Evolutionary conservation across 2,329 filamentous ascomycete species (phyloP).

Genomic region (Thielaviopsis musarum): DNA sequence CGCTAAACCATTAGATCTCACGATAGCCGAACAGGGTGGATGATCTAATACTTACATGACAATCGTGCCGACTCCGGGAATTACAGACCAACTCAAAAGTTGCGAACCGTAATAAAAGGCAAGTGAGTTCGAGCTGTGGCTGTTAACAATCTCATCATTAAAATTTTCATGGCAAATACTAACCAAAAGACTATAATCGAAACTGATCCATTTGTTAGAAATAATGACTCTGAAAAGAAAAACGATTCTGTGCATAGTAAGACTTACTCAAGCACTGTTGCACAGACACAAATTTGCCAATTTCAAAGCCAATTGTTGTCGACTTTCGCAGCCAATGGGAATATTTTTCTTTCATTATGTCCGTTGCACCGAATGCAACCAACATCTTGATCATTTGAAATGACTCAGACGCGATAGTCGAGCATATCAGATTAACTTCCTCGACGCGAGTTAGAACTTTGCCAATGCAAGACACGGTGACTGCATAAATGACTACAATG

Average conservation of each 20-base stretch:
- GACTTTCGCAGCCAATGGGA: constrained; percentile 21
- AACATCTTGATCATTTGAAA: constrained; percentile 27
- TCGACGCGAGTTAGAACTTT: constrained; percentile 20
- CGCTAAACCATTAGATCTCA: constrained; percentile 10
- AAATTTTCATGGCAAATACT: not conserved
- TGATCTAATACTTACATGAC: constrained; percentile 14
- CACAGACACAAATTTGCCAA: constrained; percentile 15
- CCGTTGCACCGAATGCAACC: constrained; percentile 25
- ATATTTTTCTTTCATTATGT: constrained; percentile 21
- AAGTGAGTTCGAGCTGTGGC: constrained; percentile 13
- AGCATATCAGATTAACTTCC: constrained; percentile 21
- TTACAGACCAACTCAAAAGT: constrained; percentile 13
- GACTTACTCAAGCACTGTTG: constrained; percentile 14
- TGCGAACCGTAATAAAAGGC: constrained; percentile 15
- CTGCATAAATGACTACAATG: constrained; percentile 19
- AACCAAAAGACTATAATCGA: not conserved
- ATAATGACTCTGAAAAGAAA: not conserved
- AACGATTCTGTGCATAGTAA: constrained; percentile 4
- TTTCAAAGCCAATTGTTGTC: constrained; percentile 17
- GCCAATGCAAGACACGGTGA: constrained; percentile 20
- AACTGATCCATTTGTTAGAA: not conserved
- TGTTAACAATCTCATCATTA: not conserved
- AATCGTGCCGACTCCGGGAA: constrained; percentile 14
- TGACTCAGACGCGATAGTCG: constrained; percentile 24
- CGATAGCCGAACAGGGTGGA: not conserved